Base-by-base conservation (phyloP, 2,329 filamentous ascomycete genomes). In the Neonectria punicea region DNA sequence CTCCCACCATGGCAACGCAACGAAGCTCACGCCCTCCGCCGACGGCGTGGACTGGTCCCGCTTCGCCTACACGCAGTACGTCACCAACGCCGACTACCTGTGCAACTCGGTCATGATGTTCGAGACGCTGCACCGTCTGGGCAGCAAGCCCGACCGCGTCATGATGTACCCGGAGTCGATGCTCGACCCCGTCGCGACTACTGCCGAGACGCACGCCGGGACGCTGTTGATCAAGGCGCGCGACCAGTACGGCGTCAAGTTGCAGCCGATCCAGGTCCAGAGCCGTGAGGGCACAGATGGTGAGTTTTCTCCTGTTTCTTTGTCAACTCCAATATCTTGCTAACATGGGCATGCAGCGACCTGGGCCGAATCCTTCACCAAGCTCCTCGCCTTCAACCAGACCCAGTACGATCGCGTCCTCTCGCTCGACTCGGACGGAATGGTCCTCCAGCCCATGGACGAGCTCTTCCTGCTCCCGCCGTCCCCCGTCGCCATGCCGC, bases 351-450 rank as follows among this genome's bases (percentile, higher is more conserved):
- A 36, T 20, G 25, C n/a, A 54, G 34, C 14, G 2, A 54, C 39
- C 18, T 54, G 51, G 32, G 39, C 39, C 32, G 51, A 54, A 13
- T 54, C 34, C 34, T 41, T 39, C 34, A 54, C 39, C 51, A 54
- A 93, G 75, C 84, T 92, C 49, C 83, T 90, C 54, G 87, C 89
- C n/a, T 92, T 91, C 76, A 89, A 89, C 66, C 86, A 90, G 63
- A 87, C 86, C 8, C 83, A 88, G 68, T 92, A 91, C 65, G 57
- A 67, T 18, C 73, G 75, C 10, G 80, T 84, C 7, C 68, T 80
- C n/a, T 86, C 89, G 65, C 75, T 84, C 16, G 81, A 92, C 76
- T 89, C 89, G 30, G 90, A 92, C 73, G 82, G 86, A 34, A 86
- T 86, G 5, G 79, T 93, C 11, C 82, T 90, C 7, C 81, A 89